Conservation (phyloP, 176 grass and related monocot genomes). For the Aegilops umbellulata region DNA sequence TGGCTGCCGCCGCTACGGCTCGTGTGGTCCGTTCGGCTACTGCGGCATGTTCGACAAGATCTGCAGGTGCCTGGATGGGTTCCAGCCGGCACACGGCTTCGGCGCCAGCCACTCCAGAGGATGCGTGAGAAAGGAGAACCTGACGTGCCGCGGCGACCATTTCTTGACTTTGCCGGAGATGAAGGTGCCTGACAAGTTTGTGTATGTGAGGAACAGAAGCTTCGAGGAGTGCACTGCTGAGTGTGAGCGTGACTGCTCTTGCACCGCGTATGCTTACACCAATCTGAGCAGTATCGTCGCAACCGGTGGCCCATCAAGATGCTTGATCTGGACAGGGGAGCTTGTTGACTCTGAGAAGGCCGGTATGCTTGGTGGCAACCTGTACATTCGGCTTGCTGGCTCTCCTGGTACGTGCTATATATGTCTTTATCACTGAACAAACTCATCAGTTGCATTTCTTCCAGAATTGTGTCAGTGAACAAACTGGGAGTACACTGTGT, state of each 20-base stretch:
- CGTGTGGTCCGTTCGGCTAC: constrained; percentile 41
- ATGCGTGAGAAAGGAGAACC: constrained; percentile 28
- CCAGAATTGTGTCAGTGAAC: background rate
- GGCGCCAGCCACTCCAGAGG: constrained; percentile 6
- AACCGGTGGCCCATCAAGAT: constrained; percentile 13
- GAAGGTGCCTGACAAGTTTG: constrained; percentile 35
- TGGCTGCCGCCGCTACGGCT: constrained; percentile 3
- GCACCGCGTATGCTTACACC: constrained; percentile 37
- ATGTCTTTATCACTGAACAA: background rate
- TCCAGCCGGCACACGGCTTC: background rate
- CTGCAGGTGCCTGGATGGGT: constrained; percentile 41
- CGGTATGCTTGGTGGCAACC: background rate
- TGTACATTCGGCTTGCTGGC: constrained; percentile 35
- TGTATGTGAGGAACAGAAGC: constrained; percentile 25
- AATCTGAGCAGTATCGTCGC: background rate
- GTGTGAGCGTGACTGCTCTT: constrained; percentile 49
- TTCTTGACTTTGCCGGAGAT: constrained; percentile 22
- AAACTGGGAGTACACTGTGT: too few relatives aligned
- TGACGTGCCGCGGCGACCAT: constrained; percentile 3
- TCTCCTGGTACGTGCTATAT: constrained; percentile 26
- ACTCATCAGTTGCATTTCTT: background rate
- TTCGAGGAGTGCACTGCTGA: constrained; percentile 21
- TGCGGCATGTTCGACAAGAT: constrained; percentile 7
- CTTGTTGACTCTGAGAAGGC: constrained; percentile 38
- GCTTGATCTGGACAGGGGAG: constrained; percentile 50